A percentile compares a stretch with the other conserved stretches of the same genome.
Evolutionary conservation across 495 filamentous ascomycete species (phyloP).

Genomic region (Tuber umbilicatum): DNA sequence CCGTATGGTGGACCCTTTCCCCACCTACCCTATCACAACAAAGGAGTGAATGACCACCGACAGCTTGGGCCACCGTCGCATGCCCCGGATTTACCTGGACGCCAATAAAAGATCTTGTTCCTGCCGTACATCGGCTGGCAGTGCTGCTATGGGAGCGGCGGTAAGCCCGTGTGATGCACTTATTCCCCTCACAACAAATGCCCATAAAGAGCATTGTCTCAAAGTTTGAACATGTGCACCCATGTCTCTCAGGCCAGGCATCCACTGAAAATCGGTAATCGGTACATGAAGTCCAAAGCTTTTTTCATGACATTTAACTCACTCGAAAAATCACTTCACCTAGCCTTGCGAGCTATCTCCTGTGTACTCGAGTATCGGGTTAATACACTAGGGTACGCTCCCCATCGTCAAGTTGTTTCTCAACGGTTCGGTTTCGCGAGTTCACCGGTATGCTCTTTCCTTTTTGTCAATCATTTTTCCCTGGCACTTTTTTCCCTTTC

Average conservation of each 20-base stretch:
- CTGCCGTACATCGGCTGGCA: not conserved
- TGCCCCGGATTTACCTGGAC: not conserved
- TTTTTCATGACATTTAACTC: not conserved
- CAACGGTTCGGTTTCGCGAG: not conserved
- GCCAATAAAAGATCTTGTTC: not conserved
- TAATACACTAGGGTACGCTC: not conserved
- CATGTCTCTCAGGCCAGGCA: not conserved
- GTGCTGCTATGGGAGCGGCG: not conserved
- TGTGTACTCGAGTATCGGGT: not conserved
- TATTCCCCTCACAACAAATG: constrained; percentile 1
- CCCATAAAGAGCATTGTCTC: not conserved
- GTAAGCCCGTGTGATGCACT: not conserved
- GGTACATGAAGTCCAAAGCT: not conserved
- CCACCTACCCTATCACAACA: too few relatives aligned
- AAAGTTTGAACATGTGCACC: not conserved
- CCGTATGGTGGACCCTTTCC: not conserved
- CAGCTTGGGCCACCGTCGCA: not conserved
- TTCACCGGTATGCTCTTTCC: not conserved
- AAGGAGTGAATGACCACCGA: not conserved
- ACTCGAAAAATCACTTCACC: not conserved
- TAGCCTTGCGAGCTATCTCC: not conserved
- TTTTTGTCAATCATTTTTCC: not conserved
- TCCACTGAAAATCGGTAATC: not conserved
- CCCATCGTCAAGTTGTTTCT: not conserved
- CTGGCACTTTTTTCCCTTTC: not conserved